Base-by-base conservation (phyloP, 2,329 filamentous ascomycete genomes). In the Helicocarpus griseus region DNA sequence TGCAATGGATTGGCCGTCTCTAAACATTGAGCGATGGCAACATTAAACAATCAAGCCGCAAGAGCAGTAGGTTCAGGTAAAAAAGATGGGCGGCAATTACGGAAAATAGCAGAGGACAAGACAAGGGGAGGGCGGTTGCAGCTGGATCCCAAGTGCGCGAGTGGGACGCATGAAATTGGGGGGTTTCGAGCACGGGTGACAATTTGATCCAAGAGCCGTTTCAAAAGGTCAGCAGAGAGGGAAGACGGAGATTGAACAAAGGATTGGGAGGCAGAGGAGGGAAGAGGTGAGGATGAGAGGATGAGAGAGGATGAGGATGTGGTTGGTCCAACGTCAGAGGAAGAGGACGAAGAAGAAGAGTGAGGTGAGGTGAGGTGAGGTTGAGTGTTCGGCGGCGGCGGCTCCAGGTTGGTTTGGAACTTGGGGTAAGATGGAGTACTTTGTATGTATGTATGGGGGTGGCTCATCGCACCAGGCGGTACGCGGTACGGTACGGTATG, bases 301-400 rank as follows among this genome's bases (percentile, higher is more conserved):
- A 17, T n/a, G n/a, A 40, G 38, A 8, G n/a, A 22, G 38, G 21
- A 11, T 22, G 21, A 40, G n/a, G 8, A 9, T 29, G 47, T 49
- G 45, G 45, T 31, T 41, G 38, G 47, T 49, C 38, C 47, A 49
- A 49, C 47, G 35, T 49, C 47, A 49, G 47, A 40, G 35, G 36
- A 21, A 39, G n/a, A n/a, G n/a, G n/a, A n/a, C n/a, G n/a, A n/a
- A n/a, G n/a, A n/a, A n/a, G n/a, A n/a, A n/a, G n/a, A n/a, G n/a
- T n/a, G n/a, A n/a, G n/a, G n/a, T n/a, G n/a, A n/a, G n/a, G n/a
- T n/a, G n/a, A n/a, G n/a, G n/a, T n/a, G n/a, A n/a, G n/a, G n/a
- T n/a, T n/a, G n/a, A n/a, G n/a, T n/a, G n/a, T 17, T 43, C 40
- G 41, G n/a, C 41, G 26, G 38, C 38, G 38, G 41, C 41, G 26